Evolutionary conservation across 1,284 basidiomycete species (phyloP), one percentile per base, ranked within the genome.

Genomic region (Pterulicium gracile): DNA sequence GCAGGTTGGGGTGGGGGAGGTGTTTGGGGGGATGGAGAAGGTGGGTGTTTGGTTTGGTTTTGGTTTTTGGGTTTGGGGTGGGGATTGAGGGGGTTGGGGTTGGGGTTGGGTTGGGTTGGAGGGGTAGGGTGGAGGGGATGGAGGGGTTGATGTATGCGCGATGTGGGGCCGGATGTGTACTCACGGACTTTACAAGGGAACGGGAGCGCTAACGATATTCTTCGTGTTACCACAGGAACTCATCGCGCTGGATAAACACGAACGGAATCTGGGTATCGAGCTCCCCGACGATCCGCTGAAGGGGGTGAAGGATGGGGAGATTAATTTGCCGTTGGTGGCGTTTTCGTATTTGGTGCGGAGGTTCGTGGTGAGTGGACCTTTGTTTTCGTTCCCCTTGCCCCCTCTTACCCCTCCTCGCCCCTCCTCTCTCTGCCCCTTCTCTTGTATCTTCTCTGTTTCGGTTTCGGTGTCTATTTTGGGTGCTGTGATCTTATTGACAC

Each of bases 281-380:
- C 61, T 81, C 10, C 77, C 77, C 1, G 57, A 67, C 22, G 79
- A 81, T 55, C 75, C 76, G n/a, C 58, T 58, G 55, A 2, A 52
- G 67, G 7, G 19, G n/a, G 56, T 52, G 3, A 46, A 54, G 2
- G 52, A 56, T 1, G 57, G 62, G 1, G 55, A 67, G 2, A 60
- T 79, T 50, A 81, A 82, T 47, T 55, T 81, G 3, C 68, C 73
- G 0, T 60, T 77, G n/a, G 63, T 72, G 1, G 72, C 77, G 2
- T 81, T 79, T 53, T 72, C 65, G 42, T 81, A 79, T 55, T 63
- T 81, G 7, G 52, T 81, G 19, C 68, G 79, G n/a, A 68, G 79
- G 15, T 58, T 82, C 35, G 68, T 72, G 49, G 79, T 79, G 52
- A 47, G 67, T 55, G 17, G 39, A 18, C 32, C 40, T 22, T 13